Evolutionary conservation across 176 grass and related monocot genomes (phyloP).

Genomic region (Zea luxurians): DNA sequence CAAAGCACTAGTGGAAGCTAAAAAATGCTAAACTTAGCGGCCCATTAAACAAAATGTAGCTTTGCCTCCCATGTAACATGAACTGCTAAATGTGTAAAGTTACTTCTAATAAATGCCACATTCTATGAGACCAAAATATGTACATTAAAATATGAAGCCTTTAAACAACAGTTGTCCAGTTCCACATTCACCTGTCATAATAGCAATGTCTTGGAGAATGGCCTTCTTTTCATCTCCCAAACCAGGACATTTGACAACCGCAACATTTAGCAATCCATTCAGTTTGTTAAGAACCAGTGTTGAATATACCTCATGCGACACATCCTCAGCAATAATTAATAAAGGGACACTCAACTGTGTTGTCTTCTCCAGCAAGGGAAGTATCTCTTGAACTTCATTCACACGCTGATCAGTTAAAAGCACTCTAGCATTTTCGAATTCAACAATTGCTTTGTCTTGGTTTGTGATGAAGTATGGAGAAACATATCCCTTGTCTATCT

Average conservation of each 20-base stretch:
- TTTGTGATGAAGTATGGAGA: conserved; percentile 98
- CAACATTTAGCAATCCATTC: conserved; percentile 85
- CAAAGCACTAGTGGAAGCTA: conserved; percentile 10
- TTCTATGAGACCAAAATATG: not conserved
- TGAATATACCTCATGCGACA: conserved; percentile 59
- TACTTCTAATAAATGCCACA: not conserved
- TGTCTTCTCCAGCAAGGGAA: conserved; percentile 86
- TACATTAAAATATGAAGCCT: not conserved
- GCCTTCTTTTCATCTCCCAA: conserved; percentile 86
- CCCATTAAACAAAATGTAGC: not conserved
- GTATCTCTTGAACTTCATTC: conserved; percentile 65
- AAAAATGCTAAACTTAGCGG: not conserved
- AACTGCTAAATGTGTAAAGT: conserved; percentile 16
- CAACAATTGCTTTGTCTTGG: conserved; percentile 81
- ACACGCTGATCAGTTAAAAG: conserved; percentile 89
- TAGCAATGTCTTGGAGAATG: conserved; percentile 94
- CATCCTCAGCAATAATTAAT: conserved; percentile 92
- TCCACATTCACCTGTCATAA: conserved; percentile 73
- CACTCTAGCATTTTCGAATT: conserved; percentile 88
- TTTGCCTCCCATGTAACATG: not conserved
- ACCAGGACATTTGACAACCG: conserved; percentile 79
- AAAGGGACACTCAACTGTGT: conserved; percentile 82
- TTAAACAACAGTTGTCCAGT: not conserved
- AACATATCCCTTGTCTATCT: conserved; percentile 91
- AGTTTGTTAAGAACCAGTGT: conserved; percentile 87